Percentiles rank a stretch among this genome's conserved stretches.
phyloP scores from a whole-genome alignment of 2,329 filamentous ascomycete species.

The Nemania sp. region DNA sequence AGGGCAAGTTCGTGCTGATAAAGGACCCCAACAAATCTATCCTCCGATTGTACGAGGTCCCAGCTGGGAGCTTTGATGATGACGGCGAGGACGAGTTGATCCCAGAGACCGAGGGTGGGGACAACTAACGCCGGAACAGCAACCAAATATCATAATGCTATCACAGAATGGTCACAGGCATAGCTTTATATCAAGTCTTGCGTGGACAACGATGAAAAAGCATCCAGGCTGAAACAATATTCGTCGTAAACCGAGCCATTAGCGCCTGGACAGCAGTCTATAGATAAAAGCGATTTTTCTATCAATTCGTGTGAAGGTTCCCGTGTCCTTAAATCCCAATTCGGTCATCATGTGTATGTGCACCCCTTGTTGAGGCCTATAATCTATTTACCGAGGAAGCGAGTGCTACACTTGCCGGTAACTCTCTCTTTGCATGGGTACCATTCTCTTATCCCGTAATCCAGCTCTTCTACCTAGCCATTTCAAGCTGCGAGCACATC shows the following conservation, averaged over 20 bases:
- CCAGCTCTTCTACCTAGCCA: no score
- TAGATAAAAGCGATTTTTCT: constrained; percentile 12
- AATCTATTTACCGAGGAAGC: background rate
- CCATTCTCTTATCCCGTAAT: no score
- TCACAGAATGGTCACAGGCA: background rate
- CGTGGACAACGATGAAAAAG: background rate
- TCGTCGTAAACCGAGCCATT: background rate
- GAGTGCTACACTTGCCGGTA: no score
- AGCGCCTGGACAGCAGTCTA: background rate
- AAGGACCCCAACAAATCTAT: constrained; percentile 98
- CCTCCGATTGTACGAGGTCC: constrained; percentile 90
- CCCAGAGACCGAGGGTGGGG: constrained; percentile 48
- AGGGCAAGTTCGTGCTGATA: constrained; percentile 80
- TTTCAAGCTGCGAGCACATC: no score
- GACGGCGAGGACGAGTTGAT: constrained; percentile 73
- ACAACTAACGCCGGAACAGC: constrained; percentile 36
- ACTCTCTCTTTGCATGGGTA: no score
- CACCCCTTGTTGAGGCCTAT: background rate
- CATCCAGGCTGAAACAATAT: background rate
- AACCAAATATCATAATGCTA: no score
- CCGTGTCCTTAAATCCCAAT: background rate
- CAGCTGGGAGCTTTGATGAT: constrained; percentile 86
- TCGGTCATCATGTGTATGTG: background rate
- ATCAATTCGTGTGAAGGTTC: background rate
- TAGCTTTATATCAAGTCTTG: background rate